phyloP scores from a whole-genome alignment of 2,329 filamentous ascomycete genomes.

The Xylariaceae sp. region DNA sequence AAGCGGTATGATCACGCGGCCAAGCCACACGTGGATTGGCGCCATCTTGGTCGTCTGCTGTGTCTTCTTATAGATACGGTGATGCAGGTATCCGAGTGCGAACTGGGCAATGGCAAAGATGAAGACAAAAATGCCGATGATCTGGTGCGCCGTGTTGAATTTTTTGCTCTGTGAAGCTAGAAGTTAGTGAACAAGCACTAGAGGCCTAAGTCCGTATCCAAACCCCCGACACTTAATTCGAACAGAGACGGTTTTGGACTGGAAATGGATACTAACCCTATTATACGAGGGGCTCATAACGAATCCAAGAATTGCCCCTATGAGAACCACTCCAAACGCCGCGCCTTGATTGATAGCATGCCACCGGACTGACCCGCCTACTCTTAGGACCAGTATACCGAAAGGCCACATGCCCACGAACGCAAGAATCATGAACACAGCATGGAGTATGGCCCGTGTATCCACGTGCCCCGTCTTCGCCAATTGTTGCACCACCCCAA shows the following conservation, averaged over 20 bases:
- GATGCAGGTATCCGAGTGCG: conserved; percentile 61
- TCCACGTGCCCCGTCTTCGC: conserved; percentile 44
- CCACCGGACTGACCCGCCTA: conserved; percentile 59
- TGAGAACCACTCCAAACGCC: conserved; percentile 55
- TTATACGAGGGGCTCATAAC: conserved; percentile 60
- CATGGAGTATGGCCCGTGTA: conserved; percentile 52
- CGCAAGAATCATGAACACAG: conserved; percentile 60
- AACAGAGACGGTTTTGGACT: too few relatives aligned
- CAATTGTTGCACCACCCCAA: conserved; percentile 44
- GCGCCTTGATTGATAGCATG: conserved; percentile 62
- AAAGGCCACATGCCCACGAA: conserved; percentile 63
- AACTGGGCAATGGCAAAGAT: conserved; percentile 60
- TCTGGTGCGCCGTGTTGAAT: conserved; percentile 62
- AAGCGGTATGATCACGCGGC: conserved; percentile 58
- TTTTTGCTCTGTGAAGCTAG: conserved; percentile 52
- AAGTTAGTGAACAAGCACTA: not conserved
- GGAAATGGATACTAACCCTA: conserved; percentile 52
- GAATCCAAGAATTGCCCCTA: conserved; percentile 61
- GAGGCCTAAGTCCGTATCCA: not conserved
- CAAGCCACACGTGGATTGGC: conserved; percentile 63
- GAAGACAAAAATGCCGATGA: conserved; percentile 63
- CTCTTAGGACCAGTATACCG: conserved; percentile 60
- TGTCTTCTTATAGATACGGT: conserved; percentile 59
- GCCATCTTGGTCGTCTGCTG: conserved; percentile 57
- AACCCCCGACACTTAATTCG: not conserved